These are phyloP conservation scores for Hypericum androsaemum DNA, from an alignment of 345 rosid genomes.

Conservation along the genomic window DNA sequence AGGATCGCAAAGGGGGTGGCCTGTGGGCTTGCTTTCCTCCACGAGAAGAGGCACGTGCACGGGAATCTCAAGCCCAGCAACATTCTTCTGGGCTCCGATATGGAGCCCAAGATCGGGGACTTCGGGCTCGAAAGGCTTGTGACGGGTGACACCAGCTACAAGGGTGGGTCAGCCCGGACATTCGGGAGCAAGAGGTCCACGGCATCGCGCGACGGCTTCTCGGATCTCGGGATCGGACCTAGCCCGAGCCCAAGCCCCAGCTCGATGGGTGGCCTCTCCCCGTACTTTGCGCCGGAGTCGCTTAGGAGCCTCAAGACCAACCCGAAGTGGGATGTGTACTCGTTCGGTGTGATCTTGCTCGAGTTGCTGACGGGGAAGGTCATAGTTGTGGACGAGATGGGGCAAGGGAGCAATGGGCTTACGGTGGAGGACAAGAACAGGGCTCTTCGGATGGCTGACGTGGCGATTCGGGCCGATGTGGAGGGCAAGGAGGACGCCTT, in stretches of 20 bases:
- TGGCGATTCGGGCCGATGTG: constrained; percentile 57
- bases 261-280: constrained; percentile 44
- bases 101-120: constrained; percentile 81
- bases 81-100: constrained; percentile 55
- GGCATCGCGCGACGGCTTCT: constrained; percentile 42
- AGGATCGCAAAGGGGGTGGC: constrained; percentile 75
- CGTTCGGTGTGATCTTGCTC: constrained; percentile 68
- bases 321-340: constrained; percentile 83
- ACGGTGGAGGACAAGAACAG: constrained; percentile 47
- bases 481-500: constrained; percentile 84
- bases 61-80: constrained; percentile 88
- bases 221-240: constrained; percentile 37
- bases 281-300: constrained; percentile 79
- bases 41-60: constrained; percentile 81
- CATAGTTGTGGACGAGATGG: constrained; percentile 63
- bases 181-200: constrained; percentile 81
- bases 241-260: constrained; percentile 81
- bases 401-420: constrained; percentile 68
- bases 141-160: constrained; percentile 49
- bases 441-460: constrained; percentile 62
- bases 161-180: constrained; percentile 55
- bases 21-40: constrained; percentile 68
- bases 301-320: constrained; percentile 70
- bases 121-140: constrained; percentile 78
- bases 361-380: constrained; percentile 78